phyloP scores from a whole-genome alignment of 2,329 filamentous ascomycete genomes.

The Cladophialophora psammophila region DNA sequence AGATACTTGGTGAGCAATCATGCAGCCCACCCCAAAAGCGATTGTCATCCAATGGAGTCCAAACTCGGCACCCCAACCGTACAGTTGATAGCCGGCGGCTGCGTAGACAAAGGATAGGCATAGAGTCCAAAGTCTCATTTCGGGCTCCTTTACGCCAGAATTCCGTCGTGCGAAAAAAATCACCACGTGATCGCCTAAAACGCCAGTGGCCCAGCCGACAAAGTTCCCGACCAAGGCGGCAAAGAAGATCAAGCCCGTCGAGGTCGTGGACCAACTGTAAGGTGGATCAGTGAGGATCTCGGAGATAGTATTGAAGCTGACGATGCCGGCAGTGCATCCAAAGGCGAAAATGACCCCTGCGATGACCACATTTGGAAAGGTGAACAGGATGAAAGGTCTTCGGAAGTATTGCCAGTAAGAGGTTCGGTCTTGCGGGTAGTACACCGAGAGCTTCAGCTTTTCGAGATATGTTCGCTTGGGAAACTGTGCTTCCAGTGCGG shows the following conservation, averaged over 20 bases:
- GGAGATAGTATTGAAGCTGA: slow-evolving; percentile 48
- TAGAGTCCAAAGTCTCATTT: slow-evolving; percentile 40
- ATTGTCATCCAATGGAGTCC: slow-evolving; percentile 45
- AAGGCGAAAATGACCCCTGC: slow-evolving; percentile 52
- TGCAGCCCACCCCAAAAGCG: slow-evolving; percentile 48
- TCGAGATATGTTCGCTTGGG: slow-evolving; percentile 42
- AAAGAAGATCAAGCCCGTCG: slow-evolving; percentile 43
- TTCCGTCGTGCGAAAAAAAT: slow-evolving; percentile 38
- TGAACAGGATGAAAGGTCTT: slow-evolving; percentile 50
- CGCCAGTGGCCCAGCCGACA: slow-evolving; percentile 38
- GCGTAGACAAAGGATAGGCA: slow-evolving; percentile 45
- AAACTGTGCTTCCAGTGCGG: slow-evolving; percentile 29
- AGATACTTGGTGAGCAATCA: slow-evolving; percentile 53
- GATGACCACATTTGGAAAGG: slow-evolving; percentile 51
- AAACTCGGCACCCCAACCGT: slow-evolving; percentile 25
- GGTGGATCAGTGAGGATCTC: slow-evolving; percentile 42
- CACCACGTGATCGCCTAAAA: slow-evolving; percentile 39
- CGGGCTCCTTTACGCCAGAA: slow-evolving; percentile 41
- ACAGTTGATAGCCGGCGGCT: slow-evolving; percentile 24
- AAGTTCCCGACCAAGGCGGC: slow-evolving; percentile 43
- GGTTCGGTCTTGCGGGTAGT: slow-evolving; percentile 46
- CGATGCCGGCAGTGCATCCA: slow-evolving; percentile 51
- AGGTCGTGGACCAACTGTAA: slow-evolving; percentile 44
- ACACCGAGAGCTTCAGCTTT: slow-evolving; percentile 39
- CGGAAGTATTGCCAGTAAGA: slow-evolving; percentile 49